These are phyloP conservation scores for Rutidosis leptorrhynchoides DNA, from an alignment of 129 eudicot genomes.

Conservation along the genomic window DNA sequence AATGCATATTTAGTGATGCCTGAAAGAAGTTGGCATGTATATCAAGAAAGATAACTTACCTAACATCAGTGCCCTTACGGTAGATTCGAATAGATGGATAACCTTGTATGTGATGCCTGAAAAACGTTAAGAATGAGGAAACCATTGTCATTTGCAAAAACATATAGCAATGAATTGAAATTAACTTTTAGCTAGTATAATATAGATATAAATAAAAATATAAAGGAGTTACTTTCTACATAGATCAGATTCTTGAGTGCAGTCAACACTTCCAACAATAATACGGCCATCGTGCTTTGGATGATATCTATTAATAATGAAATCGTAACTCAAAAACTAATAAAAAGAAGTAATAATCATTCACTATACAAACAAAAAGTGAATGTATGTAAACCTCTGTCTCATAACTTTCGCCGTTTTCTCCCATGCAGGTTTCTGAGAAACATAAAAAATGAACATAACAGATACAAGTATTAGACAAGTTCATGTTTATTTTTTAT, in stretches of 20 bases:
- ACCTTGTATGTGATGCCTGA: slow-evolving; percentile 93
- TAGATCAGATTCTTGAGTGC: slow-evolving; percentile 74
- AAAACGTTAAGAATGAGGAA: slow-evolving; percentile 15
- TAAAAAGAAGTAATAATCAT: slow-evolving; percentile 14
- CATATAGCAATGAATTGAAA: not conserved
- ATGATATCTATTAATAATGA: slow-evolving; percentile 54
- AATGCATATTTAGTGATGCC: too few relatives aligned
- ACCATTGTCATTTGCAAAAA: not conserved
- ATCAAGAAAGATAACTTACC: slow-evolving; percentile 33
- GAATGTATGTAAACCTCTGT: slow-evolving; percentile 50
- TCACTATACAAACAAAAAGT: slow-evolving; percentile 9
- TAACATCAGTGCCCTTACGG: slow-evolving; percentile 73
- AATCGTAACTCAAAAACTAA: slow-evolving; percentile 18
- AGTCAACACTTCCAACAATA: slow-evolving; percentile 78
- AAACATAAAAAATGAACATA: slow-evolving; percentile 14
- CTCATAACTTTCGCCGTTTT: slow-evolving; percentile 74
- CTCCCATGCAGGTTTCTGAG: slow-evolving; percentile 95
- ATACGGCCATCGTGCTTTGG: slow-evolving; percentile 85
- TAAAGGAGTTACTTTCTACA: slow-evolving; percentile 74
- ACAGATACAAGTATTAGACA: slow-evolving; percentile 7
- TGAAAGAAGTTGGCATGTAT: slow-evolving; percentile 2
- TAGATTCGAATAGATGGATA: slow-evolving; percentile 89
- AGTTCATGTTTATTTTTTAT: too few relatives aligned
- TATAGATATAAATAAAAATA: not conserved
- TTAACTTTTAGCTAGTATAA: not conserved